Percentiles rank a stretch among this genome's conserved stretches.
Conservation (phyloP, 2,329 filamentous ascomycete genomes). For the Ascochyta pisi region DNA sequence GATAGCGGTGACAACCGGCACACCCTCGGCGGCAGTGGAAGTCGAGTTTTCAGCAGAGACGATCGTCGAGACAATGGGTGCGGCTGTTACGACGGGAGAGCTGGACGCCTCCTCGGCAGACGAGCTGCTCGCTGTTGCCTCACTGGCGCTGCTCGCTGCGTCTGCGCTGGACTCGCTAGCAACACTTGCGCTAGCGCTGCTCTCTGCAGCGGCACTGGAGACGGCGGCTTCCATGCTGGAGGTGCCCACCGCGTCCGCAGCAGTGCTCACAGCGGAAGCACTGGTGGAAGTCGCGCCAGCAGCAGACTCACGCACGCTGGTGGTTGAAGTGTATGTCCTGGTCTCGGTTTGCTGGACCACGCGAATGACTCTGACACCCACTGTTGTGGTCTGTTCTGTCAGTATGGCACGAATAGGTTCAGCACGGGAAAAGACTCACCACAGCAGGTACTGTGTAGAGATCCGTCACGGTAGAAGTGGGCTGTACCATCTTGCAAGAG, state of each 20-base stretch:
- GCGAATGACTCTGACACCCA: conserved; percentile 22
- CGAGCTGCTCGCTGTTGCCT: neutral
- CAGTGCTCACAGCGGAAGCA: neutral
- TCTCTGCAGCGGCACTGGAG: neutral
- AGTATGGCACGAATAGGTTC: neutral
- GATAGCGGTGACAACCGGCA: conserved; percentile 29
- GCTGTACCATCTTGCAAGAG: conserved; percentile 37
- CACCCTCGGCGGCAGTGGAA: neutral
- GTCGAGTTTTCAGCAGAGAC: neutral
- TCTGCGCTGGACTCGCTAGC: neutral
- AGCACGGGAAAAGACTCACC: conserved; percentile 24
- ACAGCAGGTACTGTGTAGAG: conserved; percentile 33
- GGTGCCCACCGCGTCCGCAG: neutral
- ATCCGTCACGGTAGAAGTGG: conserved; percentile 37
- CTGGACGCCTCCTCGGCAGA: conserved; percentile 2
- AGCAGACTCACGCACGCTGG: conserved; percentile 7
- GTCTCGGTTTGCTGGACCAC: conserved; percentile 21
- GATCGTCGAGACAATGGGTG: conserved; percentile 1
- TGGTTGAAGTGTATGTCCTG: conserved; percentile 14
- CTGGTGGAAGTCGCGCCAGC: neutral
- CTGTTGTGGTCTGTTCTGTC: conserved; percentile 22
- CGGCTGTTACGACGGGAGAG: conserved; percentile 1
- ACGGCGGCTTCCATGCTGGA: neutral
- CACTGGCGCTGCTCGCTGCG: neutral
- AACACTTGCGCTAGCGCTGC: neutral